Evolutionary conservation across 2,329 filamentous ascomycete species (phyloP).

Genomic region (Ascomycota sp.): DNA sequence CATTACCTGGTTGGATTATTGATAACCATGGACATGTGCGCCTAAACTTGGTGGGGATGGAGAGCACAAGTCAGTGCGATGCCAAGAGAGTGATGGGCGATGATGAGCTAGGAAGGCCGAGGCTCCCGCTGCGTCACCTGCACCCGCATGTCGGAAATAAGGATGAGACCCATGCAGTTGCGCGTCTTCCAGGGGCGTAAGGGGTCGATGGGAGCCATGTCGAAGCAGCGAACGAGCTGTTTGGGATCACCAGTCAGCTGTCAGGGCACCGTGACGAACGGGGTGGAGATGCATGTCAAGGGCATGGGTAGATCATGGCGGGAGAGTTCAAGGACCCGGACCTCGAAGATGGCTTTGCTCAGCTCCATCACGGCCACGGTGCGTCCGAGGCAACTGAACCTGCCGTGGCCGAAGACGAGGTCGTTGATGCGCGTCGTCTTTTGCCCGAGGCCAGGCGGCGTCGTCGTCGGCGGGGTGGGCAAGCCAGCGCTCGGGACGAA

Average conservation of each 20-base stretch:
- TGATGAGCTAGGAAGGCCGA: too few relatives aligned
- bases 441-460: too few relatives aligned
- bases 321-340: conserved; percentile 5
- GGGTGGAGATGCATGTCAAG: background rate
- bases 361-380: conserved; percentile 17
- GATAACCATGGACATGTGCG: too few relatives aligned
- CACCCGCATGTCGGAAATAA: conserved; percentile 13
- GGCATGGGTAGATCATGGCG: too few relatives aligned
- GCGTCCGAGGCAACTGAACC: conserved; percentile 18
- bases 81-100: too few relatives aligned
- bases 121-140: conserved; percentile 7
- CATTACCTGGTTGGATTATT: too few relatives aligned
- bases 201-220: conserved; percentile 9
- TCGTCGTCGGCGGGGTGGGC: too few relatives aligned
- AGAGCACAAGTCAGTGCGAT: too few relatives aligned
- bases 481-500: conserved; percentile 11
- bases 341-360: conserved; percentile 19
- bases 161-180: conserved; percentile 10
- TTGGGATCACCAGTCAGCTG: background rate
- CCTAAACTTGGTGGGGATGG: too few relatives aligned
- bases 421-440: conserved; percentile 9
- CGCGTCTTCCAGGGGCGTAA: conserved; percentile 8
- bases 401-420: conserved; percentile 17
- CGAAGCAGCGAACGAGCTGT: conserved; percentile 11
- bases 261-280: background rate